phyloP scores from a whole-genome alignment of 2,329 filamentous ascomycete species.

The Coniochaeta hoffmannii region DNA sequence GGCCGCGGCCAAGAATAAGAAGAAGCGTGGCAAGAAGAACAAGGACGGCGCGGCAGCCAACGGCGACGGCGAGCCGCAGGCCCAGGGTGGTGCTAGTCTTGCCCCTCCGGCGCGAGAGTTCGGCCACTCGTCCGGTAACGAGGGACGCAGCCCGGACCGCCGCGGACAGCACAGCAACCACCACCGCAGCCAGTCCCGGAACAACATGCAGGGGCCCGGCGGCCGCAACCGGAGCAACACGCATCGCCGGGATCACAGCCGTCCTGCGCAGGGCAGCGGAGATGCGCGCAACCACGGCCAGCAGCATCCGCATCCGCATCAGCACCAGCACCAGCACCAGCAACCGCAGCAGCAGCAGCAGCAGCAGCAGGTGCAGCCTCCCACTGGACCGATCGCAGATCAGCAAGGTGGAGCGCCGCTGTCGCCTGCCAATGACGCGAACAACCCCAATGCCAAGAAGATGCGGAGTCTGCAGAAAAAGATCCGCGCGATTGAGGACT shows the following conservation, averaged over 20 bases:
- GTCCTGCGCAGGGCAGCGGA: conserved; percentile 20
- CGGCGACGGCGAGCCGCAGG: conserved; percentile 22
- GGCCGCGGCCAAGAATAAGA: conserved; percentile 91
- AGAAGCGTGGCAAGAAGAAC: conserved; percentile 92
- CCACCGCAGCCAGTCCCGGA: conserved; percentile 45
- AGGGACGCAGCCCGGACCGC: conserved; percentile 60
- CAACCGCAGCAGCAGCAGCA: neutral
- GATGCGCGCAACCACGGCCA: conserved; percentile 19
- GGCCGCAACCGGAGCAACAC: conserved; percentile 46
- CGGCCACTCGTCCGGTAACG: conserved; percentile 36
- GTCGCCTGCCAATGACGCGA: conserved; percentile 31
- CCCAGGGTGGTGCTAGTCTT: conserved; percentile 31
- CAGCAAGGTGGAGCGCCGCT: conserved; percentile 25
- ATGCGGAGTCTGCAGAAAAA: conserved; percentile 91
- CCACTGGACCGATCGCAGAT: conserved; percentile 30
- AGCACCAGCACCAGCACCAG: conserved; percentile 6
- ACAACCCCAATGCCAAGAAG: conserved; percentile 85
- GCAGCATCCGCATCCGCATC: neutral
- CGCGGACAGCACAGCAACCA: conserved; percentile 44
- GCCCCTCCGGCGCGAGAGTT: conserved; percentile 36
- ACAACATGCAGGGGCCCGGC: conserved; percentile 27
- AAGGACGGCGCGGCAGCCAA: conserved; percentile 63
- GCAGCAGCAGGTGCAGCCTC: conserved; percentile 16
- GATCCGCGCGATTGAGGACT: conserved; percentile 91
- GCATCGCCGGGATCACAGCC: conserved; percentile 27